Conservation (phyloP, 2,329 filamentous ascomycete species). For the Macrophomina pseudophaseolina region DNA sequence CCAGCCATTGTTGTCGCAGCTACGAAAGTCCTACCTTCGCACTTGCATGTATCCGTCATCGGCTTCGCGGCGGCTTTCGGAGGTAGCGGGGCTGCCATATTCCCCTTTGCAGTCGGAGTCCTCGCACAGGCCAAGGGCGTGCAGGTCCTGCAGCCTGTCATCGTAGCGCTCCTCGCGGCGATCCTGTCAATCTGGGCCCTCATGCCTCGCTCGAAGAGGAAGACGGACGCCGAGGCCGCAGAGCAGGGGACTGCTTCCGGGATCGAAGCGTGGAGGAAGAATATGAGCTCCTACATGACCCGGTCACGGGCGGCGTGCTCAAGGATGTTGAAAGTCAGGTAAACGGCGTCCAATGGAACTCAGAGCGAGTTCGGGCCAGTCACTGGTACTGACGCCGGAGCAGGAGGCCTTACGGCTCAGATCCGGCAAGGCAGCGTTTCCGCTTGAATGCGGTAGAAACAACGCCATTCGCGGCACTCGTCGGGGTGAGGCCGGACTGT, state of each 20-base stretch:
- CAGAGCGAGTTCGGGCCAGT: background rate
- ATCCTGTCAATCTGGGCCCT: slow-evolving; percentile 56
- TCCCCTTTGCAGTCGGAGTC: slow-evolving; percentile 32
- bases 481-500: background rate
- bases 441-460: background rate
- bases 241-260: background rate
- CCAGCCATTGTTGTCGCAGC: slow-evolving; percentile 29
- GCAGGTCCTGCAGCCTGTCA: slow-evolving; percentile 61
- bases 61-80: slow-evolving; percentile 31
- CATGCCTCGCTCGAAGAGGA: slow-evolving; percentile 38
- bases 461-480: background rate
- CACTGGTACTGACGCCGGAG: background rate
- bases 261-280: background rate
- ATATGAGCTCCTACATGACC: background rate
- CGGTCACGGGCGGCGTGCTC: slow-evolving; percentile 3
- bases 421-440: background rate
- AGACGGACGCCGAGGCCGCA: background rate
- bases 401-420: background rate
- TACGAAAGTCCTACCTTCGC: slow-evolving; percentile 30
- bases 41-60: slow-evolving; percentile 31
- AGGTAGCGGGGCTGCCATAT: slow-evolving; percentile 39
- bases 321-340: background rate
- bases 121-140: slow-evolving; percentile 57
- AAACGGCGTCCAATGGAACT: background rate
- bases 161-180: slow-evolving; percentile 55